Percentiles rank a stretch among this genome's conserved stretches.
Conservation (phyloP, 768 basidiomycete species). For the Rhodotorula paludigena region DNA sequence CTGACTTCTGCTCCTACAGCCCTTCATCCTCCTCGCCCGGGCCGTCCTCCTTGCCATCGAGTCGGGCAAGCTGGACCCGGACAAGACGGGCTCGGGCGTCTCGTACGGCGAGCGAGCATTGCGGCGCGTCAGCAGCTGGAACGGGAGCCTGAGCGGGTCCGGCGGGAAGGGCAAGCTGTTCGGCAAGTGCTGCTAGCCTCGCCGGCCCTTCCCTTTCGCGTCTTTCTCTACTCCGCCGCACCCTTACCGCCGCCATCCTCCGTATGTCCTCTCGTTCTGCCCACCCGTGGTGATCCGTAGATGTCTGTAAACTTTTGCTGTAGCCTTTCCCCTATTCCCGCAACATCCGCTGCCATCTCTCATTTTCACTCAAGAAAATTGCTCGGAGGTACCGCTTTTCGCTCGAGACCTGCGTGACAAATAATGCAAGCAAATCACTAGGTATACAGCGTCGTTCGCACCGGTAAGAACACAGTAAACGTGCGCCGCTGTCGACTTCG, state of each 20-base stretch:
- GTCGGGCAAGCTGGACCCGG: constrained; percentile 54
- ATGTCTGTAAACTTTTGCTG: too few species aligned
- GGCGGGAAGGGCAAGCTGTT: constrained; percentile 3
- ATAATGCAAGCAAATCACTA: too few species aligned
- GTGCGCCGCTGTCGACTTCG: neutral
- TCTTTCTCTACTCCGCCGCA: neutral
- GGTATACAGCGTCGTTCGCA: too few species aligned
- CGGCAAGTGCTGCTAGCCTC: constrained; percentile 21
- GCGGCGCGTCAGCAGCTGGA: constrained; percentile 63
- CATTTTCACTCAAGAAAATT: too few species aligned
- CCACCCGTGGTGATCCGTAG: too few species aligned
- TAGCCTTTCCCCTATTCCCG: too few species aligned
- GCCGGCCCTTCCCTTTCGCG: too few species aligned
- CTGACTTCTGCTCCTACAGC: constrained; percentile 53
- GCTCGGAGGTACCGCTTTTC: too few species aligned
- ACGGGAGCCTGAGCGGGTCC: constrained; percentile 8
- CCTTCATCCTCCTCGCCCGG: constrained; percentile 62
- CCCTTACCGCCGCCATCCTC: neutral
- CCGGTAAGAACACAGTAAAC: too few species aligned
- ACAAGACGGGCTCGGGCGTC: constrained; percentile 89
- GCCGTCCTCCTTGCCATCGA: constrained; percentile 42
- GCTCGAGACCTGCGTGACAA: too few species aligned
- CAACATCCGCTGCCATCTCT: too few species aligned
- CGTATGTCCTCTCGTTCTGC: too few species aligned
- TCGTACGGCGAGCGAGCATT: constrained; percentile 93